Evolutionary conservation across 805 yeast genomes (phyloP).

Genomic region (Danielia oregonensis): DNA sequence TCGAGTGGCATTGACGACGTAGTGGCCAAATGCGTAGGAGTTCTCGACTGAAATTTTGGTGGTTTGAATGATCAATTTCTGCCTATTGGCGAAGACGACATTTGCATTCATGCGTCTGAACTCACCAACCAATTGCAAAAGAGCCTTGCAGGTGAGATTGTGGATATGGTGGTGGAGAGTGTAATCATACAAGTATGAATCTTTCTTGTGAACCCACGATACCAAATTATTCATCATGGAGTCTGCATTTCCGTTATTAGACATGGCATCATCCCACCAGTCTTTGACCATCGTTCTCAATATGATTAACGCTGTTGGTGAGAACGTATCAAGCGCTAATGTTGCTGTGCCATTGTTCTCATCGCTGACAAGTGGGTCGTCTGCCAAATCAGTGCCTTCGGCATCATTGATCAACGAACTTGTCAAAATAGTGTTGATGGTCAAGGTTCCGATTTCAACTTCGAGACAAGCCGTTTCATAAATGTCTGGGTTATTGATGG

Average conservation of each 20-base stretch:
- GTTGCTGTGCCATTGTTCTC: slow-evolving; percentile 41
- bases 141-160: slow-evolving; percentile 76
- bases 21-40: slow-evolving; percentile 88
- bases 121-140: slow-evolving; percentile 76
- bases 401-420: slow-evolving; percentile 82
- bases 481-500: slow-evolving; percentile 71
- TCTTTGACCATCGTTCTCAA: slow-evolving; percentile 71
- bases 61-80: slow-evolving; percentile 69
- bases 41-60: slow-evolving; percentile 75
- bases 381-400: slow-evolving; percentile 78
- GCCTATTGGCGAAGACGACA: slow-evolving; percentile 76
- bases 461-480: slow-evolving; percentile 79
- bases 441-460: slow-evolving; percentile 70
- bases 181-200: slow-evolving; percentile 72
- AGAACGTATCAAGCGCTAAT: slow-evolving; percentile 80
- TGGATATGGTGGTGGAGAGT: slow-evolving; percentile 83
- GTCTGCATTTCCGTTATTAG: slow-evolving; percentile 69
- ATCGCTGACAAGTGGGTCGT: slow-evolving; percentile 33
- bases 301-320: slow-evolving; percentile 66
- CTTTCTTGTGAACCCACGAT: slow-evolving; percentile 79
- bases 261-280: slow-evolving; percentile 92
- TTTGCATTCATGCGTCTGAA: slow-evolving; percentile 75
- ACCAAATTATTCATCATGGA: slow-evolving; percentile 76
- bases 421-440: slow-evolving; percentile 82
- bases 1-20: slow-evolving; percentile 71